phyloP scores from a whole-genome alignment of 129 eudicot species.

The Kitagawia praeruptora region DNA sequence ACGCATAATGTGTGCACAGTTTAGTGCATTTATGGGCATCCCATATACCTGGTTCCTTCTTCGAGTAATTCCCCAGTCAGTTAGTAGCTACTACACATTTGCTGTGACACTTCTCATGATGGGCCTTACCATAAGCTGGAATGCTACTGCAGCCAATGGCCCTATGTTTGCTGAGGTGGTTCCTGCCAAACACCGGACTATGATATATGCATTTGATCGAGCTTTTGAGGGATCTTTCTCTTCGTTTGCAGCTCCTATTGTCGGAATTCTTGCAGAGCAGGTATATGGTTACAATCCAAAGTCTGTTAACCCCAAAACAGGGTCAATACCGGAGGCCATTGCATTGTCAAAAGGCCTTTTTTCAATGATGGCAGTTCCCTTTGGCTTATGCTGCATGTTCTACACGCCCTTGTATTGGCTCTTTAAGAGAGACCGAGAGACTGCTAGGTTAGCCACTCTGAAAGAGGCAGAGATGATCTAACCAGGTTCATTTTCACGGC shows the following conservation, averaged over 20 bases:
- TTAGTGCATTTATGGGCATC: constrained; percentile 87
- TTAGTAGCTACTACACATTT: constrained; percentile 44
- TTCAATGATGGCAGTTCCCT: constrained; percentile 92
- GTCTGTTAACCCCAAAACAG: constrained; percentile 50
- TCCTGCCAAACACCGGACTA: constrained; percentile 84
- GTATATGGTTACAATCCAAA: constrained; percentile 80
- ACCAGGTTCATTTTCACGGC: constrained; percentile 1
- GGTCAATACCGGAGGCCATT: constrained; percentile 69
- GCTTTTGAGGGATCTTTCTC: constrained; percentile 90
- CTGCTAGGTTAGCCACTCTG: constrained; percentile 49
- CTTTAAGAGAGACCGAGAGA: constrained; percentile 69
- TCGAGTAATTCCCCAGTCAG: constrained; percentile 59
- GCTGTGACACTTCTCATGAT: constrained; percentile 64
- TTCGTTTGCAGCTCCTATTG: constrained; percentile 90
- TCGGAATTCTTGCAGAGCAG: constrained; percentile 81
- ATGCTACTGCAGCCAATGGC: constrained; percentile 72
- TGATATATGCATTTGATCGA: constrained; percentile 94
- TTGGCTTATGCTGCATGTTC: constrained; percentile 77
- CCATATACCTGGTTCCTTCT: constrained; percentile 17
- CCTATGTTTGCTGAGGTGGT: constrained; percentile 99
- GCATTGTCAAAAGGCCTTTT: constrained; percentile 86
- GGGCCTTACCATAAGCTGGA: constrained; percentile 96
- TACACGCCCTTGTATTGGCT: constrained; percentile 78
- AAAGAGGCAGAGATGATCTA: constrained; percentile 72
- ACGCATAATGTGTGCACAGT: constrained; percentile 86